Evolutionary conservation across 768 basidiomycete genomes (phyloP), one percentile per base, ranked within the genome.

Genomic region (Boletus insuetus): DNA sequence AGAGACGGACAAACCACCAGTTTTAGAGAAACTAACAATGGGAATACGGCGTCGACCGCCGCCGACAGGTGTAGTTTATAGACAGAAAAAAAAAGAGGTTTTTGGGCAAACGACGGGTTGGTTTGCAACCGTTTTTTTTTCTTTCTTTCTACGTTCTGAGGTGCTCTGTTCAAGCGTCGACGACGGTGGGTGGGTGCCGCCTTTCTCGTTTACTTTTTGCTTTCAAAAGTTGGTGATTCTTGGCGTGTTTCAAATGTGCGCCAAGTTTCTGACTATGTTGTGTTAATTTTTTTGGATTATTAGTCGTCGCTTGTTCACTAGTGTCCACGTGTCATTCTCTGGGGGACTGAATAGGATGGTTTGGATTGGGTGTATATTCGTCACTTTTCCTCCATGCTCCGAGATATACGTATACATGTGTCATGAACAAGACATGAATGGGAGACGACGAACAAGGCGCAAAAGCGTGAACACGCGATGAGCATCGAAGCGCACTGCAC

Each of bases 101-200:
- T 29, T 29, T 29, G 29, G 29, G 29, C 29, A 29, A 38, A 54
- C 31, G 45, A 60, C 50, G 56, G 66, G 66, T 63, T 62, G 67
- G 67, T 64, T 53, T 66, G 62, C 51, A 19, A 22, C 34, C 14
- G 22, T 44, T 29, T 14, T 19, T 45, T 19, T 20, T n/a, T n/a
- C n/a, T 14, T 34, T 6, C 11, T 44, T 51, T 16, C 14, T 9
- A 29, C 29, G 9, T 29, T 29, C 8, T 29, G 9, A 29, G 8
- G 29, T 29, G 29, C 29, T 29, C 29, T 29, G 29, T 8, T 29
- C 29, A 29, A 29, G 29, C 29, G 29, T 29, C 29, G 29, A 29
- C 29, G 29, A 3, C 9, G 26, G 26, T 26, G 26, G 26, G 26
- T 26, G 26, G 26, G 26, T 29, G 8, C 29, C 29, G 29, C 29